Base-by-base conservation (phyloP, 768 basidiomycete species). In the Leucocoprinus sp. region DNA sequence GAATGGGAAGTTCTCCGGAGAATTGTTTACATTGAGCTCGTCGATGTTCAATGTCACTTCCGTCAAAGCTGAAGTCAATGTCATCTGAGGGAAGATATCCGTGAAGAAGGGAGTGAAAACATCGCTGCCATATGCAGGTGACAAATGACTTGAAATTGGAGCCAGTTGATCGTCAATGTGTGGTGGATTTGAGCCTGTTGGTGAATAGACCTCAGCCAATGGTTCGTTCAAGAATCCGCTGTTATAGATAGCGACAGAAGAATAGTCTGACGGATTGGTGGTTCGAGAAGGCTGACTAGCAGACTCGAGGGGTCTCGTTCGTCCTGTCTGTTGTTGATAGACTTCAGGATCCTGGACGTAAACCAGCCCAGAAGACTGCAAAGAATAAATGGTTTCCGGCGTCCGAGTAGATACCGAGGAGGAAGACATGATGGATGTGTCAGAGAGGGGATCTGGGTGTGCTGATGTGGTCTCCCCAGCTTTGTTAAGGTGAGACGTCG, bases 51-150 rank as follows among this genome's bases (percentile, higher is more conserved):
- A 72, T 60, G 34, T 48, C 33, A 48, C 46, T 34, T 48, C 39
- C 11, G 33, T 36, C 51, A 51, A 18, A 4, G 23, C 15, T 14
- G 42, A 43, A 12, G 35, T 11, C 23, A 41, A 33, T 21, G 42
- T 31, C 15, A 22, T 33, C 8, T 48, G 54, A 28, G 63, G 55
- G 57, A 72, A 73, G 39, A 68, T 50, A 46, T 56, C 59, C 43
- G 49, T 64, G 54, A 75, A 68, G 49, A 72, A 66, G 3, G 71
- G 68, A 18, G 69, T 67, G 43, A 74, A 68, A 42, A 66, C 60
- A 52, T 70, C 68, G 48, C 60, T 67, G 8, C 64, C 49, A 57
- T 71, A 75, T 48, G 64, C 47, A 1, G 70, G 55, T 40, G 68
- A 59, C 37, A 70, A 57, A 37, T 71, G 63, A 39, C 54, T 66